These are phyloP conservation scores for Carex myosuroides DNA, from an alignment of 176 grass and related monocot species.

Conservation along the genomic window DNA sequence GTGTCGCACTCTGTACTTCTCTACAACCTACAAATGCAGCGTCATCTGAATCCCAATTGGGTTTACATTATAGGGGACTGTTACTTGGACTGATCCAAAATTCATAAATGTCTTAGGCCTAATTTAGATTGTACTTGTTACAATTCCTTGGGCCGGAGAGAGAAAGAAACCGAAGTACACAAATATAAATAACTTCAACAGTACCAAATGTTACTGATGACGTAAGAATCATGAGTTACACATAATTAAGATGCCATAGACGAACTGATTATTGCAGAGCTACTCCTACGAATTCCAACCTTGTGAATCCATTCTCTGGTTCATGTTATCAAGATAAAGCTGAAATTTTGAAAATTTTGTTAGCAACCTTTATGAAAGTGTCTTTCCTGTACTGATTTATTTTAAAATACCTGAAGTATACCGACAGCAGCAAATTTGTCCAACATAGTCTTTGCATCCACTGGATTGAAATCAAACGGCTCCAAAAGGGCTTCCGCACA, in stretches of 20 bases:
- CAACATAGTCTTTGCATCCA: conserved; percentile 64
- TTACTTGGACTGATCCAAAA: background rate
- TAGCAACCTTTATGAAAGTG: background rate
- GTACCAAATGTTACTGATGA: background rate
- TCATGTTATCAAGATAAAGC: conserved; percentile 79
- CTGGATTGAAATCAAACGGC: conserved; percentile 48
- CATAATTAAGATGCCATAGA: background rate
- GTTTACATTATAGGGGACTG: background rate
- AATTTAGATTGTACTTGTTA: background rate
- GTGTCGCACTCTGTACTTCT: background rate
- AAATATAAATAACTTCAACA: background rate
- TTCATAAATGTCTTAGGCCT: background rate
- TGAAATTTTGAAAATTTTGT: conserved; percentile 18
- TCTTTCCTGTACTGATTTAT: background rate
- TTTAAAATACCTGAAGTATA: conserved; percentile 62
- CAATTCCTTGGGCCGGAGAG: background rate
- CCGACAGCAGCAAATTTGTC: conserved; percentile 93
- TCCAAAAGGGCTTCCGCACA: conserved; percentile 84
- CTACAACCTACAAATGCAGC: background rate
- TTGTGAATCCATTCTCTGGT: conserved; percentile 30
- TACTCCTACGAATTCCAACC: conserved; percentile 23
- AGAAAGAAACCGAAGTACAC: background rate
- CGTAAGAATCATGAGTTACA: background rate
- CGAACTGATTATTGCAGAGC: background rate
- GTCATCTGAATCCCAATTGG: background rate